Conservation (phyloP, 495 filamentous ascomycete genomes). For the Talaromyces trachyspermus region DNA sequence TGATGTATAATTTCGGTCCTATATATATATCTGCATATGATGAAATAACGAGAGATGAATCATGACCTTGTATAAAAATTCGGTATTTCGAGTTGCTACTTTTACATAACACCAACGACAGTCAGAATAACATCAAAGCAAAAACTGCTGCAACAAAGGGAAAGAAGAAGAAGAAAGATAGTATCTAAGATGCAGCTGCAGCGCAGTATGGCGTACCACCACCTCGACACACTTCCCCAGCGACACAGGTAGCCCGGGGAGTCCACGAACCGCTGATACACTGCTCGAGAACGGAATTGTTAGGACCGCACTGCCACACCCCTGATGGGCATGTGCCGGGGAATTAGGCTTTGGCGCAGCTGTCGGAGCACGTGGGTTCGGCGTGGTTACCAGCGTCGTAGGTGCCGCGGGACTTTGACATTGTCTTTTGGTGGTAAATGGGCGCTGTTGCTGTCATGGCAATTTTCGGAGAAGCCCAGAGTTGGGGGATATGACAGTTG, state of each 20-base stretch:
- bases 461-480: too few relatives aligned
- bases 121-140: too few relatives aligned
- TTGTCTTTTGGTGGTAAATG: too few relatives aligned
- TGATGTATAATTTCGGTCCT: not conserved
- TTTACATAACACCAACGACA: too few relatives aligned
- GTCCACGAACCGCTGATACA: slow-evolving; percentile 1
- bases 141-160: too few relatives aligned
- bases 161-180: too few relatives aligned
- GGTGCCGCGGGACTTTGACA: not conserved
- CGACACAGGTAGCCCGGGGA: not conserved
- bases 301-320: slow-evolving; percentile 3
- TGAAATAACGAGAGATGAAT: not conserved
- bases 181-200: too few relatives aligned
- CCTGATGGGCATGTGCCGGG: not conserved
- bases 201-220: slow-evolving; percentile 3
- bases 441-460: too few relatives aligned
- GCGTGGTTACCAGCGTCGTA: slow-evolving; percentile 2
- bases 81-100: too few relatives aligned
- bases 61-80: too few relatives aligned
- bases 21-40: not conserved
- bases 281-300: slow-evolving; percentile 1
- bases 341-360: not conserved
- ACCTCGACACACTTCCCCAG: slow-evolving; percentile 1
- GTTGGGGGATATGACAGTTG: too few relatives aligned
- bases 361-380: not conserved